A percentile compares a stretch with the other conserved stretches of the same genome.
Evolutionary conservation across 768 basidiomycete genomes (phyloP).

Genomic region (Tubosaeta brunneosetosa): DNA sequence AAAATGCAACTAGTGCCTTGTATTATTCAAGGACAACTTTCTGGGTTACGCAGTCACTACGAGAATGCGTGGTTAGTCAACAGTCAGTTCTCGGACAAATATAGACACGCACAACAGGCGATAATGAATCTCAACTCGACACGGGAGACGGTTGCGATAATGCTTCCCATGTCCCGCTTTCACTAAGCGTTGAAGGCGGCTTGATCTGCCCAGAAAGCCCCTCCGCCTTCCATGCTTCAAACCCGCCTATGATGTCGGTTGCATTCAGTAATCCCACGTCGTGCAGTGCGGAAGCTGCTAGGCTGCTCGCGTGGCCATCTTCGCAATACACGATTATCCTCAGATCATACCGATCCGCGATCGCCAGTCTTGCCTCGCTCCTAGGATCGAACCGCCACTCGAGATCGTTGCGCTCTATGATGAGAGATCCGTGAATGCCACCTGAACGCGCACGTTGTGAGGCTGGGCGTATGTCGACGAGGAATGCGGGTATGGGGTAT

Average conservation of each 20-base stretch:
- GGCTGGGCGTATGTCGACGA: conserved; percentile 74
- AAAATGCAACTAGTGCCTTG: background rate
- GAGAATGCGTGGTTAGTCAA: background rate
- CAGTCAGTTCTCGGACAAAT: background rate
- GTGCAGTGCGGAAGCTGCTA: conserved; percentile 66
- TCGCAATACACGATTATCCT: conserved; percentile 71
- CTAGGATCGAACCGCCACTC: conserved; percentile 82
- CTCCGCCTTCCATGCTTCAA: conserved; percentile 63
- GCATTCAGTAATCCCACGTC: conserved; percentile 68
- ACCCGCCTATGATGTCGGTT: conserved; percentile 76
- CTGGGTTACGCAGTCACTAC: background rate
- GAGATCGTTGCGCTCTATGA: conserved; percentile 71
- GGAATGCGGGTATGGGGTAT: conserved; percentile 57
- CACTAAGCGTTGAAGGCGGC: conserved; percentile 27
- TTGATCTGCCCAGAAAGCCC: conserved; percentile 53
- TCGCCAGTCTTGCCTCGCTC: conserved; percentile 49
- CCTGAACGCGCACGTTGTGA: conserved; percentile 56
- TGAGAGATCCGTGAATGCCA: conserved; percentile 59
- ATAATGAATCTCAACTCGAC: conserved; percentile 15
- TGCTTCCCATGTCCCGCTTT: conserved; percentile 29
- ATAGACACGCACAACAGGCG: conserved; percentile 3
- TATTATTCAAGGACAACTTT: background rate
- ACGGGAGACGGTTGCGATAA: conserved; percentile 26
- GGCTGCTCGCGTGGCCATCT: conserved; percentile 67
- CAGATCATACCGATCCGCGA: conserved; percentile 73